Evolutionary conservation across 371 early-diverging fungal genomes (phyloP).

Genomic region (Lichtheimia ramosa): DNA sequence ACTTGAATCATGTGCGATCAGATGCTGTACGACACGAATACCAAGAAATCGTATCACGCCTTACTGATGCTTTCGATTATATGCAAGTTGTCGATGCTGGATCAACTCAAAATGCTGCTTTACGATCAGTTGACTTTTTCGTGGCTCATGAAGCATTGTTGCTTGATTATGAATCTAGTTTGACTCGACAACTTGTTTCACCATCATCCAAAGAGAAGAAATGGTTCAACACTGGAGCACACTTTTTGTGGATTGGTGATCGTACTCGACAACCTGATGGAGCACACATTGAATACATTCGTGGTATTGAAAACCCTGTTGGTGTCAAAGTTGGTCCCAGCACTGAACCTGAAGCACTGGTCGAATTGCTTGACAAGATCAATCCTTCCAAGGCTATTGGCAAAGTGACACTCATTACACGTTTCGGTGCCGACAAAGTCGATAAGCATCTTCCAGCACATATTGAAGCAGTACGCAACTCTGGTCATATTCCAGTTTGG

Average conservation of each 20-base stretch:
- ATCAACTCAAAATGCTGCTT: conserved; percentile 20
- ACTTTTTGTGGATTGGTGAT: conserved; percentile 98
- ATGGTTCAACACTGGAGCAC: conserved; percentile 75
- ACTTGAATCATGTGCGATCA: conserved; percentile 86
- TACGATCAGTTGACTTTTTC: conserved; percentile 84
- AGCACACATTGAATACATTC: conserved; percentile 95
- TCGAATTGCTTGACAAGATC: conserved; percentile 77
- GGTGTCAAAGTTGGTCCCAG: conserved; percentile 96
- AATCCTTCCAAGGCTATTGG: conserved; percentile 87
- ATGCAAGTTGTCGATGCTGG: conserved; percentile 91
- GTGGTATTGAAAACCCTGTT: conserved; percentile 93
- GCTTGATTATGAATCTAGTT: conserved; percentile 86
- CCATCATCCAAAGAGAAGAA: conserved; percentile 43
- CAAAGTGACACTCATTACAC: conserved; percentile 92
- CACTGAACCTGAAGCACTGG: conserved; percentile 84
- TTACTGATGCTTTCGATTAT: conserved; percentile 89
- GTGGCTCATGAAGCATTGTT: conserved; percentile 94
- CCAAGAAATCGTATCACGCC: conserved; percentile 81
- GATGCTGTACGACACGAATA: conserved; percentile 83
- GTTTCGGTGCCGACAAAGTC: conserved; percentile 89
- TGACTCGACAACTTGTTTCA: conserved; percentile 68
- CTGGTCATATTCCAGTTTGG: conserved; percentile 92
- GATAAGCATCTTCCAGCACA: conserved; percentile 81
- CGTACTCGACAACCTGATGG: conserved; percentile 94
- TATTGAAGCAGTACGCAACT: conserved; percentile 83